These are phyloP conservation scores for Lepidium sativum DNA, from an alignment of 345 rosid genomes.

Conservation along the genomic window DNA sequence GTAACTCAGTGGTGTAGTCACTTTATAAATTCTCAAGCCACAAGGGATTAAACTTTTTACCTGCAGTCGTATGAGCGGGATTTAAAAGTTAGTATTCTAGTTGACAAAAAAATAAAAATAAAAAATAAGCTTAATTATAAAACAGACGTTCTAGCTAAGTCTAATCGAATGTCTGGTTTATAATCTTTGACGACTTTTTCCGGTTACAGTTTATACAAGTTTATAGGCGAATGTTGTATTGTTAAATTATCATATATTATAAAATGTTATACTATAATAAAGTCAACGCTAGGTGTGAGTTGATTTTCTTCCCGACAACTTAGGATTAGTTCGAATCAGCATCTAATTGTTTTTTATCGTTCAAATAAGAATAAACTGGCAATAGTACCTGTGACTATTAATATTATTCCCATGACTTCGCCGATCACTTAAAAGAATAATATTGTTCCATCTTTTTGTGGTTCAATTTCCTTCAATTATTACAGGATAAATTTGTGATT, in stretches of 20 bases:
- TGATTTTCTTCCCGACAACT: conserved; percentile 21
- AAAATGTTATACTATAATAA: conserved; percentile 3
- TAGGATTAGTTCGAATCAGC: conserved; percentile 30
- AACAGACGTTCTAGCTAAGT: no score
- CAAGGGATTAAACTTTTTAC: no score
- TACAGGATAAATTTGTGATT: no score
- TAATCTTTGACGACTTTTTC: no score
- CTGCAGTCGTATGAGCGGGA: no score
- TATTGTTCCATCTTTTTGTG: conserved; percentile 16
- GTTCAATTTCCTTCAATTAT: conserved; percentile 7
- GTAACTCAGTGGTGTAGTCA: no score
- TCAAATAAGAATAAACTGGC: neutral
- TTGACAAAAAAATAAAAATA: no score
- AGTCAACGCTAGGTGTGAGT: conserved; percentile 7
- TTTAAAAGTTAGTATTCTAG: no score
- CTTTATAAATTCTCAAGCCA: no score
- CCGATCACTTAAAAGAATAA: neutral
- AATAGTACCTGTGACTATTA: conserved; percentile 1
- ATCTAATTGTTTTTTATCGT: conserved; percentile 6
- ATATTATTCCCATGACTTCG: conserved; percentile 7
- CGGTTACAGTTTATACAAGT: no score
- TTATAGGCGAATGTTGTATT: neutral
- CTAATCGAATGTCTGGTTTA: no score
- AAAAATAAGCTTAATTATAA: no score
- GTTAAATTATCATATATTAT: neutral